Evolutionary conservation across 129 eudicot genomes (phyloP), one percentile per base, ranked within the genome.

Genomic region (Artemisia argyi): DNA sequence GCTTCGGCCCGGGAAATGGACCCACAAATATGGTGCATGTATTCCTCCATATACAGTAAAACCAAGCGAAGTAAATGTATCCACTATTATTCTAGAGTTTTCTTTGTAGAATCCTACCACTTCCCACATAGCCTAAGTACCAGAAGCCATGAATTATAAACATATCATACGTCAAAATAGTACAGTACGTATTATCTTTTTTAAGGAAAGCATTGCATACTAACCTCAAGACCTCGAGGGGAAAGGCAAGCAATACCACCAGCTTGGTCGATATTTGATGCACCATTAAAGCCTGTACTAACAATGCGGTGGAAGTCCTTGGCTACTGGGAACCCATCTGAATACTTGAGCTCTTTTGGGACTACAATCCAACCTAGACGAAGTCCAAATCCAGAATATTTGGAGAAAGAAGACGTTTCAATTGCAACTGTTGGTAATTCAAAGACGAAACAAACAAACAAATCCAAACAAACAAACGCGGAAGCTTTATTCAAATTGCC

Each of bases 361-460:
- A 94, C 78, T 55, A 84, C 96, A 5, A 97, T 94, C 97, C 97
- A 94, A 28, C 99, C 98, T 30, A 94, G 79, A 70, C 96, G 97
- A 69, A 90, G 94, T 58, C 96, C 96, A 82, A 90, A 88, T 66
- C 97, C 97, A 68, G 97, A 96, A 73, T 87, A 87, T 75, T 90
- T 90, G 4, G 97, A 94, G 54, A 94, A 94, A 46, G 99, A 94
- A 14, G 99, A 74, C 7, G 88, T 90, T 73, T 94, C 97, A 73
- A 94, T 84, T 18, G 96, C 96, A 86, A 94, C 96, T 20, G 22
- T 20, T 20, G 22, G 1, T 20, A 20, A 20, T 20, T 20, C 22
- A 20, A 20, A 20, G 22, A 20, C 1, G 22, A 20, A 20, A 20
- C 22, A 20, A 20, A 20, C 22, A 20, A 20, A 20, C 22, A 20